These are phyloP conservation scores for Plasmodium gaboni DNA, from an alignment of 169 alveolate species.

Conservation along the genomic window DNA sequence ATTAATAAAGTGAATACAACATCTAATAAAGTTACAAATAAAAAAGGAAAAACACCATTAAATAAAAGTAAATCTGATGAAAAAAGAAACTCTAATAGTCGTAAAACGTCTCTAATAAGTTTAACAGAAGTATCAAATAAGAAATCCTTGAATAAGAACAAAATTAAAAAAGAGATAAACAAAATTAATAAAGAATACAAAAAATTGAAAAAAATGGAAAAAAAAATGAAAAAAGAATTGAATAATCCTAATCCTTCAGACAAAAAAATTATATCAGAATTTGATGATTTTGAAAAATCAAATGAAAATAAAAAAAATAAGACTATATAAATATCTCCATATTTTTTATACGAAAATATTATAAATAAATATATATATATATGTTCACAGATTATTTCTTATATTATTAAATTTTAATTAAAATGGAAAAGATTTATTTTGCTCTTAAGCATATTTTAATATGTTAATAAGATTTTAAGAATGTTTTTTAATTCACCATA, in stretches of 20 bases:
- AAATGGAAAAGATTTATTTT: too few relatives aligned
- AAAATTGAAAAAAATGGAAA: slow-evolving; percentile 67
- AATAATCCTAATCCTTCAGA: slow-evolving; percentile 60
- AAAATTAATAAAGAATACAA: slow-evolving; percentile 67
- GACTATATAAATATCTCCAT: too few relatives aligned
- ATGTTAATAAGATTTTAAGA: too few relatives aligned
- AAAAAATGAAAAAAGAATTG: slow-evolving; percentile 40
- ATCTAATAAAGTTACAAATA: slow-evolving; percentile 6
- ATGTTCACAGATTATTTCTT: too few relatives aligned
- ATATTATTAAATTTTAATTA: too few relatives aligned
- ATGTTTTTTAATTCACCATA: too few relatives aligned
- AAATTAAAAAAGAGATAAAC: slow-evolving; percentile 50
- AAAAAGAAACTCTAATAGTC: not conserved
- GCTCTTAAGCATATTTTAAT: too few relatives aligned
- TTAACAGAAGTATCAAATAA: slow-evolving; percentile 17
- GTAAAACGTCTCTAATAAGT: slow-evolving; percentile 35
- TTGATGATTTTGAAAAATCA: slow-evolving; percentile 64
- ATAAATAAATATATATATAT: too few relatives aligned
- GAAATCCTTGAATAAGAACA: slow-evolving; percentile 26
- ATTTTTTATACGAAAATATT: too few relatives aligned
- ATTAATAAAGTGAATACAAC: slow-evolving; percentile 6
- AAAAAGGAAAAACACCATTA: slow-evolving; percentile 10
- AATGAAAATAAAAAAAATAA: slow-evolving; percentile 6
- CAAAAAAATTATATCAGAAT: slow-evolving; percentile 50
- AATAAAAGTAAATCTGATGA: slow-evolving; percentile 14